Evolutionary conservation across 768 basidiomycete genomes (phyloP).

Genomic region (Lyophyllum decastes): DNA sequence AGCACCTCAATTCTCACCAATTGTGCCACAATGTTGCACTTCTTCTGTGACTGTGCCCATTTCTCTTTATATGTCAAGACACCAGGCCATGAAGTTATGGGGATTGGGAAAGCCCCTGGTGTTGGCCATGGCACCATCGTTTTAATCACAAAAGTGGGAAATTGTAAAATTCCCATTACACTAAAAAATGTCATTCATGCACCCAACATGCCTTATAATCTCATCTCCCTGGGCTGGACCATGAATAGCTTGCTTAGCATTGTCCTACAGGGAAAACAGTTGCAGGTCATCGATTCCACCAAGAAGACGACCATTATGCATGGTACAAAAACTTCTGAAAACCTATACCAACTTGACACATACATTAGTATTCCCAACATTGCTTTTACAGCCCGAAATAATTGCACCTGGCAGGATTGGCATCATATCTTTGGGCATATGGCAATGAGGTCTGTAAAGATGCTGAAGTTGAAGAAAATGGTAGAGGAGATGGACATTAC

Average conservation of each 20-base stretch:
- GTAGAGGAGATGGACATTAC: conserved; percentile 21
- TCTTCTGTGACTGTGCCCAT: background rate
- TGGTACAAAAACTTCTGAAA: too few relatives aligned
- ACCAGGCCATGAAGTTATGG: conserved; percentile 6
- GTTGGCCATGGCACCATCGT: background rate
- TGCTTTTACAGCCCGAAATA: conserved; percentile 2
- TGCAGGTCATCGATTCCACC: background rate
- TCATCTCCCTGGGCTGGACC: conserved; percentile 13
- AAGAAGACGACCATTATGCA: too few relatives aligned
- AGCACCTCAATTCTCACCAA: conserved; percentile 3
- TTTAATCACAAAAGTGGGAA: conserved; percentile 1
- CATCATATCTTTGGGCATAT: conserved; percentile 27
- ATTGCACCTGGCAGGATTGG: conserved; percentile 29
- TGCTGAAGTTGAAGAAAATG: too few relatives aligned
- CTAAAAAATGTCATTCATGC: background rate
- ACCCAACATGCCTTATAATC: background rate
- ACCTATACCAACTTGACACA: conserved; percentile 22
- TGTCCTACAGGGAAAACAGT: background rate
- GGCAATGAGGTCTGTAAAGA: too few relatives aligned
- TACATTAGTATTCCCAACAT: background rate
- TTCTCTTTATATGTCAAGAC: conserved; percentile 5
- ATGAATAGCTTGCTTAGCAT: too few relatives aligned
- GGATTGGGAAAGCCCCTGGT: background rate
- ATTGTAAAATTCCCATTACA: background rate
- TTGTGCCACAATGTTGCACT: background rate